phyloP scores from a whole-genome alignment of 495 filamentous ascomycete genomes.

The Penicillium cosmopolitanum region DNA sequence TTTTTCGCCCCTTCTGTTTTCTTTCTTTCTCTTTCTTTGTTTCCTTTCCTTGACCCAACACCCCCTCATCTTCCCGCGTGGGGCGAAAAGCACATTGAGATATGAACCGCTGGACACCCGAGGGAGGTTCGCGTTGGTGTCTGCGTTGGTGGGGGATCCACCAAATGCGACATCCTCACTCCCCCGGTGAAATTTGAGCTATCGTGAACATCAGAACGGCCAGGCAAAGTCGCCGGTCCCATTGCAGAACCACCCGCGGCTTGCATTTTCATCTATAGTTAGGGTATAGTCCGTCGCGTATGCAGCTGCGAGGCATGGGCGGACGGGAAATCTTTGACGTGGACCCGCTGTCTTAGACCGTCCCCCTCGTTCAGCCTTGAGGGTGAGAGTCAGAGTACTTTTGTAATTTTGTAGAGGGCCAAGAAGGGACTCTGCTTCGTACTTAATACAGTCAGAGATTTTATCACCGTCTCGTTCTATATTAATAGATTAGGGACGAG shows the following conservation, averaged over 20 bases:
- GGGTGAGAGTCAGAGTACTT: not conserved
- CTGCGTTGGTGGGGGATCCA: conserved; percentile 23
- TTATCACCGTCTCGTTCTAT: not conserved
- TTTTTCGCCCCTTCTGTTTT: too few species aligned
- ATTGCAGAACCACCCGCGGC: conserved; percentile 24
- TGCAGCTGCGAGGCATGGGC: conserved; percentile 9
- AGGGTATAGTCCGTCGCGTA: conserved; percentile 14
- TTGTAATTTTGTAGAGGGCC: not conserved
- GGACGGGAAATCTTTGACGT: conserved; percentile 16
- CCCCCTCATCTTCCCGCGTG: conserved; percentile 28
- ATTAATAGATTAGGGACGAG: too few species aligned
- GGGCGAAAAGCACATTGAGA: conserved; percentile 23
- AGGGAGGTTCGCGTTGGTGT: conserved; percentile 25
- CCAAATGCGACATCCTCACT: conserved; percentile 19
- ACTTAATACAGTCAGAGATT: not conserved
- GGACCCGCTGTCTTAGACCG: conserved; percentile 28
- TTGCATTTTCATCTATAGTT: conserved; percentile 21
- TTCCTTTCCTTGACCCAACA: not conserved
- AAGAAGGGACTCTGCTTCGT: not conserved
- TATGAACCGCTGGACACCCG: conserved; percentile 16
- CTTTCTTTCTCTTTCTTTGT: conserved; percentile 17
- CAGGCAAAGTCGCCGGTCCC: conserved; percentile 11
- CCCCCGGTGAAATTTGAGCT: conserved; percentile 14
- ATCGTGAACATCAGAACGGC: conserved; percentile 18
- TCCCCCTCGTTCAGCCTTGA: not conserved